Evolutionary conservation across 345 rosid species (phyloP), one percentile per base, ranked within the genome.

Genomic region (Gossypium mustelinum): DNA sequence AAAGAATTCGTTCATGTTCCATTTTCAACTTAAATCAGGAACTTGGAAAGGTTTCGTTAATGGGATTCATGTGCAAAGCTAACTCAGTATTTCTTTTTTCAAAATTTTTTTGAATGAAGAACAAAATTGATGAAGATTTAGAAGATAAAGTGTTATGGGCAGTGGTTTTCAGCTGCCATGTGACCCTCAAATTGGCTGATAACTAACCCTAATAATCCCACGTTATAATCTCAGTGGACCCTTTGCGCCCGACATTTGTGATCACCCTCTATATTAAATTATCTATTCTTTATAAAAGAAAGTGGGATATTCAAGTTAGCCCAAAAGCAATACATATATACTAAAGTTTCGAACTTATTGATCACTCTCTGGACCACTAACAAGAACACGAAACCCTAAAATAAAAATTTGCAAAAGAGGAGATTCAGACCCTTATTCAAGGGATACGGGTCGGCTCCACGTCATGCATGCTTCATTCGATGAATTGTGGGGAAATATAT

Each of bases 401-500:
- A 20, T 9, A 56, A 48, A 43, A 20, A 39, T 29, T 68, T 20
- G 7, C 20, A 77, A 73, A 75, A 78, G 73, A 74, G 58, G 47
- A 72, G 17, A 24, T 24, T n/a, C 70, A 61, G 79, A 79, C 88
- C 89, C 86, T 72, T 69, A 67, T 79, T 82, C 78, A 22, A 73
- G 82, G 86, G 84, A 76, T 79, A 79, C 68, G 86, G 85, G 88
- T 85, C 72, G 85, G 79, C 65, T 72, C 75, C 64, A 55, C 81
- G 85, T 83, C 85, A 85, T 50, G 78, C 80, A 77, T 72, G 70
- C 69, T 67, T 83, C 88, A 82, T 60, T 66, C 44, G 63, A 60
- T 74, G 25, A 47, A 72, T 11, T 47, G 41, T 34, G 65, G 55
- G 14, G 55, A 56, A 47, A 66, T 34, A 45, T 10, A 18, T 16